These are phyloP conservation scores for Paecilomyces niveus DNA, from an alignment of 2,329 filamentous ascomycete species.

Conservation along the genomic window DNA sequence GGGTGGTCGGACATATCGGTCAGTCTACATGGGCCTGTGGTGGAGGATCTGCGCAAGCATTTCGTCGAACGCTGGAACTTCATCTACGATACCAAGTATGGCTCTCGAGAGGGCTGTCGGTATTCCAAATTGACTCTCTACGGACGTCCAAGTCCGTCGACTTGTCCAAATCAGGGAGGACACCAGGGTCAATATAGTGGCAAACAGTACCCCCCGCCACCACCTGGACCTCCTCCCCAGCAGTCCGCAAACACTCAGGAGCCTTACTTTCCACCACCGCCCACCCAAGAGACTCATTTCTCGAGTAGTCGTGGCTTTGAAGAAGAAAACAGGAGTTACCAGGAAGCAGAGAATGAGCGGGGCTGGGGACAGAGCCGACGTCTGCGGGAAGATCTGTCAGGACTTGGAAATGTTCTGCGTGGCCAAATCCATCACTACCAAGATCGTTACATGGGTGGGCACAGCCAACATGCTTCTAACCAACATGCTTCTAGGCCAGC, in stretches of 20 bases:
- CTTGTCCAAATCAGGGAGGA: not conserved
- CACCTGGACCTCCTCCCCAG: conserved; percentile 25
- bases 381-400: conserved; percentile 22
- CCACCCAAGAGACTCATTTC: conserved; percentile 22
- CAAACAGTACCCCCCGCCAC: conserved; percentile 32
- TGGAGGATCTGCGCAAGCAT: conserved; percentile 67
- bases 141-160: not conserved
- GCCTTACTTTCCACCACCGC: conserved; percentile 38
- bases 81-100: conserved; percentile 78
- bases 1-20: conserved; percentile 86
- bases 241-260: conserved; percentile 10
- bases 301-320: conserved; percentile 27
- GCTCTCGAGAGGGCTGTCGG: conserved; percentile 45
- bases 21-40: conserved; percentile 65
- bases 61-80: conserved; percentile 90
- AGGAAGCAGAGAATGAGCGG: conserved; percentile 27
- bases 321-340: conserved; percentile 14
- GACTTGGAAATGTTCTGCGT: conserved; percentile 32
- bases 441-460: conserved; percentile 21
- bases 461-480: conserved; percentile 2
- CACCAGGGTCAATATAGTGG: conserved; percentile 11
- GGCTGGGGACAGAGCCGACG: conserved; percentile 28
- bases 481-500: conserved; percentile 13
- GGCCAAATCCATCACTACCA: conserved; percentile 40
- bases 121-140: conserved; percentile 27